Percentiles rank a stretch among this genome's conserved stretches.
Evolutionary conservation across 1,284 basidiomycete species (phyloP).

Genomic region (Apiotrichum sp.): DNA sequence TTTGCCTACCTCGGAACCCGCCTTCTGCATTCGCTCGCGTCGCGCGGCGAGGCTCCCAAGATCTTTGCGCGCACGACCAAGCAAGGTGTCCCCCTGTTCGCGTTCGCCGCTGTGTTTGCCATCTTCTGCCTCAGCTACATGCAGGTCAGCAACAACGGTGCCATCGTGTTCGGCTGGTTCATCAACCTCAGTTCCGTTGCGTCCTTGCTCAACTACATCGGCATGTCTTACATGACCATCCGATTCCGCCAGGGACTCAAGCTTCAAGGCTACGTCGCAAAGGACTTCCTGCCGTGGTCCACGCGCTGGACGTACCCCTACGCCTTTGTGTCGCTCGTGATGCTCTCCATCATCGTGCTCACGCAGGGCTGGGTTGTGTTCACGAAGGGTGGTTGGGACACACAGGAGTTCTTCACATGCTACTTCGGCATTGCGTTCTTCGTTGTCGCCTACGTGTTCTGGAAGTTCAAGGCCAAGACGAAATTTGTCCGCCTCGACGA

Average conservation of each 20-base stretch:
- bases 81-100: slow-evolving; percentile 13
- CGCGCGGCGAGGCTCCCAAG: slow-evolving; percentile 12
- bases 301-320: slow-evolving; percentile 7
- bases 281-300: slow-evolving; percentile 9
- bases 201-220: slow-evolving; percentile 12
- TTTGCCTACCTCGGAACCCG: slow-evolving; percentile 16
- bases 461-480: slow-evolving; percentile 15
- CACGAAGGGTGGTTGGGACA: slow-evolving; percentile 11
- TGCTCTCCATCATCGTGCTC: slow-evolving; percentile 7
- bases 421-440: slow-evolving; percentile 19
- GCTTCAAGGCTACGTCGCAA: background rate
- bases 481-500: slow-evolving; percentile 2
- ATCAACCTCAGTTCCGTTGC: slow-evolving; percentile 19
- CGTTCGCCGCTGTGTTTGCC: slow-evolving; percentile 5
- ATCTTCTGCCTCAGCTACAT: slow-evolving; percentile 15
- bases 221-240: slow-evolving; percentile 5
- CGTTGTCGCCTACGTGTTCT: slow-evolving; percentile 11
- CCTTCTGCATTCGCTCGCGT: slow-evolving; percentile 12
- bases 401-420: slow-evolving; percentile 7
- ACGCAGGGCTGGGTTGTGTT: slow-evolving; percentile 19
- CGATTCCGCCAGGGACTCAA: background rate
- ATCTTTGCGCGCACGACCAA: slow-evolving; percentile 18
- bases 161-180: slow-evolving; percentile 8
- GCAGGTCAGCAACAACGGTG: slow-evolving; percentile 13
- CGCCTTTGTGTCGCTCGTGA: slow-evolving; percentile 9